Evolutionary conservation across 2,329 filamentous ascomycete species (phyloP).

Genomic region (Coniochaeta sp.): DNA sequence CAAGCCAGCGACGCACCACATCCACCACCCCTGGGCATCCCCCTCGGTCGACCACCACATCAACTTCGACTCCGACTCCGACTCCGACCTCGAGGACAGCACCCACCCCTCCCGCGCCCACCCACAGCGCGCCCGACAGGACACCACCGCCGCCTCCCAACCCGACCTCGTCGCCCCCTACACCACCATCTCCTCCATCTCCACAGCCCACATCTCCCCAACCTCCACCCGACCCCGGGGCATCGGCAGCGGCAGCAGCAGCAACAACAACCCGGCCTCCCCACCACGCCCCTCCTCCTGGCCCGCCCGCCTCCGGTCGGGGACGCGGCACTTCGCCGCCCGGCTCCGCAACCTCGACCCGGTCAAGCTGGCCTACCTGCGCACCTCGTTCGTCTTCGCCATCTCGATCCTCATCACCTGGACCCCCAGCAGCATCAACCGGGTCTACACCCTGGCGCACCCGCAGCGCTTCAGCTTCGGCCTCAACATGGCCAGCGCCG

Average conservation of each 20-base stretch:
- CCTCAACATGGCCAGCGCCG: constrained; percentile 60
- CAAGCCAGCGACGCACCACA: constrained; percentile 2
- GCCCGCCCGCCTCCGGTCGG: neutral
- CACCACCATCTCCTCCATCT: constrained; percentile 12
- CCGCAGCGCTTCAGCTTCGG: constrained; percentile 48
- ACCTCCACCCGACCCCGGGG: constrained; percentile 12
- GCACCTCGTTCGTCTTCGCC: constrained; percentile 54
- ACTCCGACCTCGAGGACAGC: neutral
- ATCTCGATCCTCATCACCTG: constrained; percentile 54
- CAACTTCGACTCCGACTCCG: neutral
- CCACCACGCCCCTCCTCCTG: neutral
- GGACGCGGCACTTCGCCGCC: constrained; percentile 15
- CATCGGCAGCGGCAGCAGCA: too few species aligned
- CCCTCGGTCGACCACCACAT: neutral
- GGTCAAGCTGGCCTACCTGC: constrained; percentile 52
- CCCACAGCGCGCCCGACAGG: neutral
- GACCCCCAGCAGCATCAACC: constrained; percentile 64
- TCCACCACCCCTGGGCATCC: constrained; percentile 9
- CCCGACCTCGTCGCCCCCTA: constrained; percentile 4
- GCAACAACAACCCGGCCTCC: constrained; percentile 12
- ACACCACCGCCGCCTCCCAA: neutral
- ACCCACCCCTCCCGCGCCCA: neutral
- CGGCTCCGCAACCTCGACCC: constrained; percentile 39
- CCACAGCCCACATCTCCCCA: constrained; percentile 6
- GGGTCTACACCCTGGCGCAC: constrained; percentile 59